Evolutionary conservation across 345 rosid species (phyloP).

Genomic region (Hibiscus mutabilis): DNA sequence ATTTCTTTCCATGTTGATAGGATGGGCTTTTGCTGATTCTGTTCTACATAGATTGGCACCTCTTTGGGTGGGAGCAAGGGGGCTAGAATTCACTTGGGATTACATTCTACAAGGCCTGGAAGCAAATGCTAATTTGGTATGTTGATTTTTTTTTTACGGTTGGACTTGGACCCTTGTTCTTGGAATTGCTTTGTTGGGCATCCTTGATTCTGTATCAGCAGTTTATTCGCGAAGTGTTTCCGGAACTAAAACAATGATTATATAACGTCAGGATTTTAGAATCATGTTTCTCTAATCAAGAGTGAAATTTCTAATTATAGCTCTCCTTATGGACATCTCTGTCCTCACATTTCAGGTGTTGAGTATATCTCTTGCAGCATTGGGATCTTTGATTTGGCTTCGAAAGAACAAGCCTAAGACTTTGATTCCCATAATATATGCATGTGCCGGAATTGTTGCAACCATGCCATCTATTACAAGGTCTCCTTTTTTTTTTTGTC

Average conservation of each 20-base stretch:
- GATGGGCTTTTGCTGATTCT: constrained; percentile 98
- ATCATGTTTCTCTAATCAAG: neutral
- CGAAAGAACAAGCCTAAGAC: constrained; percentile 90
- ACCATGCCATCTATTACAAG: constrained; percentile 96
- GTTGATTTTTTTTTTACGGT: neutral
- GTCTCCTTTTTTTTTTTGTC: constrained; percentile 18
- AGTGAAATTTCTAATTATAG: neutral
- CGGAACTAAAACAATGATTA: neutral
- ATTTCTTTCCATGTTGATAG: constrained; percentile 31
- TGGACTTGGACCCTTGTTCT: neutral
- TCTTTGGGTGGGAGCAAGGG: constrained; percentile 94
- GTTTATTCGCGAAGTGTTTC: neutral
- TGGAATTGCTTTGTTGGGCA: neutral
- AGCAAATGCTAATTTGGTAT: constrained; percentile 94
- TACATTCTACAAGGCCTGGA: constrained; percentile 87
- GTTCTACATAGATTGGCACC: constrained; percentile 90
- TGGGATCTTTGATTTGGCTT: constrained; percentile 97
- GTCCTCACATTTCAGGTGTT: constrained; percentile 48
- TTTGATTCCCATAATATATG: constrained; percentile 76
- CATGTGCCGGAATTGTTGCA: constrained; percentile 78
- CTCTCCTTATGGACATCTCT: neutral
- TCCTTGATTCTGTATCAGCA: neutral
- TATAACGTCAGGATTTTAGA: neutral
- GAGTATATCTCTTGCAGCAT: constrained; percentile 81
- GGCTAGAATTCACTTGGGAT: constrained; percentile 92